Evolutionary conservation across 306 rosid genomes (phyloP).

Genomic region (Arachis stenosperma): DNA sequence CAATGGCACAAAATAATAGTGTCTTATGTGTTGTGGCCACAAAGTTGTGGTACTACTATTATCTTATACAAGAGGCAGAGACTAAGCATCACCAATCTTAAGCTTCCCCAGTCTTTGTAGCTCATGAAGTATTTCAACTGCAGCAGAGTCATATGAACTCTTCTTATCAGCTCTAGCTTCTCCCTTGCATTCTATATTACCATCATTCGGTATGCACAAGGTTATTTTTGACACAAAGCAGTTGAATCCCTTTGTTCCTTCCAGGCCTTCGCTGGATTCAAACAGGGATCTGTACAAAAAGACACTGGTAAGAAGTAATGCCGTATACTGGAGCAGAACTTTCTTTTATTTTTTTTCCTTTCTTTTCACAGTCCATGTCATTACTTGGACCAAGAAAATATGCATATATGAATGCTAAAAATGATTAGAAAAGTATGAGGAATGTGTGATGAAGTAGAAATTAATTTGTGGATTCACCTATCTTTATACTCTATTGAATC

Average conservation of each 20-base stretch:
- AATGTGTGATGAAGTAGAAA: neutral
- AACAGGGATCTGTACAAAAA: conserved; percentile 49
- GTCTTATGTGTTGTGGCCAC: neutral
- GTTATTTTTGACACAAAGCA: conserved; percentile 63
- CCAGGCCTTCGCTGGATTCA: conserved; percentile 54
- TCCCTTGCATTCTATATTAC: conserved; percentile 66
- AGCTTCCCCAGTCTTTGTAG: conserved; percentile 63
- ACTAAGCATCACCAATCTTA: conserved; percentile 46
- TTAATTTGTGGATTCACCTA: conserved; percentile 49
- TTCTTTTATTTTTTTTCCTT: conserved; percentile 6
- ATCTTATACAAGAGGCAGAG: neutral
- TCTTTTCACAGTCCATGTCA: neutral
- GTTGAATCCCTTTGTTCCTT: conserved; percentile 51
- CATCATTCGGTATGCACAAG: conserved; percentile 73
- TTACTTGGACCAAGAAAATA: neutral
- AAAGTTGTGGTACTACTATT: neutral
- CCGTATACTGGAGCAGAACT: neutral
- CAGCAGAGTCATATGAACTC: conserved; percentile 79
- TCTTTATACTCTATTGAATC: conserved; percentile 60
- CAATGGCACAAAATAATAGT: conserved; percentile 33
- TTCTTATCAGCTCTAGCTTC: conserved; percentile 82
- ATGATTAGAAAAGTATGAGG: neutral
- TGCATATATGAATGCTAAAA: neutral
- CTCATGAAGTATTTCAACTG: conserved; percentile 67
- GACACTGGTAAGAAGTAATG: conserved; percentile 24